Base-by-base conservation (phyloP, 129 eudicot species). In the Cynara cardunculus region DNA sequence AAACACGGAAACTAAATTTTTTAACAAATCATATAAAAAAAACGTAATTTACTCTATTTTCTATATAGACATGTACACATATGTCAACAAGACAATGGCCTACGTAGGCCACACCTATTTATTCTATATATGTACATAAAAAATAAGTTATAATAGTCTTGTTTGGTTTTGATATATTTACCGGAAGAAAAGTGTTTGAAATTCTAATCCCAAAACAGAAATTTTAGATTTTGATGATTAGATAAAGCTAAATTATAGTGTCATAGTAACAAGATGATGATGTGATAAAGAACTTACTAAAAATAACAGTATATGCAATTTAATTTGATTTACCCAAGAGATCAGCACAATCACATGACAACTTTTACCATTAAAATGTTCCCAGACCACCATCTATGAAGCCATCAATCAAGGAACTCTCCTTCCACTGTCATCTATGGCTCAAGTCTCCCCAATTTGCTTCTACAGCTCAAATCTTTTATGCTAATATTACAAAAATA, bases 261-360 rank as follows among this genome's bases (percentile, higher is more conserved):
- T 56, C 7, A 56, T 56, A 56, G n/a, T 56, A 53, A 16, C 22
- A 53, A 53, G 64, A 18, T 53, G 61, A 49, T 8, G 3, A 41
- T 53, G 64, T 14, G 6, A 53, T 53, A 53, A 53, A 5, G 7
- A 53, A 53, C 1, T 16, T n/a, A 18, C 64, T 53, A 16, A 14
- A 14, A 49, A 13, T 18, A 49, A 53, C 9, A 53, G 18, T 53
- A 53, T 53, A 53, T 19, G 21, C 16, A 14, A 49, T 49, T 49
- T 49, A 49, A 49, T 49, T 49, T 56, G 24, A 56, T 56, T 18
- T 56, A 53, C 2, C 65, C 25, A 34, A 64, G 34, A 34, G 72
- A 76, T 76, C 81, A 77, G 35, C 62, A 77, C 70, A 69, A 70
- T 46, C 82, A 53, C 82, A 79, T 79, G 82, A 79, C 76, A 69